Percentiles rank a stretch among this genome's conserved stretches.
Evolutionary conservation across 1,139 yeast species (phyloP).

Genomic region (Torulaspora pretoriensis): DNA sequence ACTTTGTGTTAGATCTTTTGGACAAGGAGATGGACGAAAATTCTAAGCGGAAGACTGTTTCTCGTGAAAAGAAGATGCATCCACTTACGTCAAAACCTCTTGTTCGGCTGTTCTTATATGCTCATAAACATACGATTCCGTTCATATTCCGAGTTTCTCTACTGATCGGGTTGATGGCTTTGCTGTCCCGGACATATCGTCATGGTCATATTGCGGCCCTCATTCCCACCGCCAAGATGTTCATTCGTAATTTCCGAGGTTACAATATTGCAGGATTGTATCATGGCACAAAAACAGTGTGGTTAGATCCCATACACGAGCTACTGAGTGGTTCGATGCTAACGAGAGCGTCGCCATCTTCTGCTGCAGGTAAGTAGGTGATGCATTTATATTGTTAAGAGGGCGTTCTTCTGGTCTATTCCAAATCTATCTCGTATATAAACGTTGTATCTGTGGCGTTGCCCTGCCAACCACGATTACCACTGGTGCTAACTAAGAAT

Average conservation of each 20-base stretch:
- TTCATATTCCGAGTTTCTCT: conserved; percentile 14
- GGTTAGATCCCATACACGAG: conserved; percentile 17
- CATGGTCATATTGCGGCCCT: conserved; percentile 7
- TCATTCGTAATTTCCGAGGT: conserved; percentile 6
- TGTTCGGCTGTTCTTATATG: conserved; percentile 7
- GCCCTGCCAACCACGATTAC: conserved; percentile 95
- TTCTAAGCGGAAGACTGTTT: conserved; percentile 9
- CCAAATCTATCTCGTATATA: conserved; percentile 62
- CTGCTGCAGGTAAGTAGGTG: conserved; percentile 2
- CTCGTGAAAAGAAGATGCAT: conserved; percentile 1
- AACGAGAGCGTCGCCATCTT: conserved; percentile 3
- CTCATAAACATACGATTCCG: conserved; percentile 11
- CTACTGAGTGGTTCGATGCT: conserved; percentile 8
- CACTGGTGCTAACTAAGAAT: conserved; percentile 87
- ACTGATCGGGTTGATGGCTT: conserved; percentile 14
- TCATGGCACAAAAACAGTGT: conserved; percentile 11
- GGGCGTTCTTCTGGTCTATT: conserved; percentile 11
- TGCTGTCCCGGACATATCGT: conserved; percentile 10
- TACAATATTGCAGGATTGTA: conserved; percentile 13
- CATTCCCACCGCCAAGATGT: conserved; percentile 10
- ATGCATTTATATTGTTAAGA: neutral
- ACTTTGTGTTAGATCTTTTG: conserved; percentile 15
- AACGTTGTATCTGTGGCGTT: conserved; percentile 72
- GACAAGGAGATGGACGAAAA: conserved; percentile 19
- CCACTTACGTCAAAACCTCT: conserved; percentile 7